Percentiles rank a stretch among this genome's conserved stretches.
phyloP scores from a whole-genome alignment of 345 rosid genomes.

The Melaleuca quinquenervia region DNA sequence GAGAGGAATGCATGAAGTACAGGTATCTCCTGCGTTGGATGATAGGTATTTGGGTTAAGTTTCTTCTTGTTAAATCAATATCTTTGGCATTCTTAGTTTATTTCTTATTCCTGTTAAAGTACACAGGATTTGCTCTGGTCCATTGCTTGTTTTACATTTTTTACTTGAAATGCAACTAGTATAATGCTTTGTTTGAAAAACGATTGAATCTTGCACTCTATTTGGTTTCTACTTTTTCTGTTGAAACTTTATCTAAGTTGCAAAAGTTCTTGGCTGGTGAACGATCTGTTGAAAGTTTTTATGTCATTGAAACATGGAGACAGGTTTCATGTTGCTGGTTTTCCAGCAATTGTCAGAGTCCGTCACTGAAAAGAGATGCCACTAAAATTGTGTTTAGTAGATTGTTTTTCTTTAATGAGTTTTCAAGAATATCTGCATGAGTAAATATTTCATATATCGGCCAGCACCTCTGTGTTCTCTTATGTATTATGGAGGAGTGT shows the following conservation, averaged over 20 bases:
- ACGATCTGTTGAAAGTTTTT: neutral
- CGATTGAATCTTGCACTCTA: neutral
- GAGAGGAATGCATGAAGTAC: constrained; percentile 49
- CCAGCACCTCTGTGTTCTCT: neutral
- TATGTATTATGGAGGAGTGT: neutral
- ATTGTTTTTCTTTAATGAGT: neutral
- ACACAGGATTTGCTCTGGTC: neutral
- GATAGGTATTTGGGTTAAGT: neutral
- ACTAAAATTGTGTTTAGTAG: neutral
- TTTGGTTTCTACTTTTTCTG: neutral
- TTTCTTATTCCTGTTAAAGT: neutral
- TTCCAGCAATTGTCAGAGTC: neutral
- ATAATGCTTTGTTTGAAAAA: neutral
- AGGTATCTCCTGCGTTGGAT: constrained; percentile 1
- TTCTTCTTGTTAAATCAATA: neutral
- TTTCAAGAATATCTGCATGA: neutral
- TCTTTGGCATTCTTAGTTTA: neutral
- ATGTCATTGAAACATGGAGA: neutral
- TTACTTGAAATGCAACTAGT: neutral
- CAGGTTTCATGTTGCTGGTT: neutral
- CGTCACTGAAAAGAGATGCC: neutral
- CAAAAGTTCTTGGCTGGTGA: neutral
- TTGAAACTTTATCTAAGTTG: neutral
- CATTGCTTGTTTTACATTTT: neutral
- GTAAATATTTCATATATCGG: neutral